Evolutionary conservation across 345 rosid genomes (phyloP).

Genomic region (Salix exigua): DNA sequence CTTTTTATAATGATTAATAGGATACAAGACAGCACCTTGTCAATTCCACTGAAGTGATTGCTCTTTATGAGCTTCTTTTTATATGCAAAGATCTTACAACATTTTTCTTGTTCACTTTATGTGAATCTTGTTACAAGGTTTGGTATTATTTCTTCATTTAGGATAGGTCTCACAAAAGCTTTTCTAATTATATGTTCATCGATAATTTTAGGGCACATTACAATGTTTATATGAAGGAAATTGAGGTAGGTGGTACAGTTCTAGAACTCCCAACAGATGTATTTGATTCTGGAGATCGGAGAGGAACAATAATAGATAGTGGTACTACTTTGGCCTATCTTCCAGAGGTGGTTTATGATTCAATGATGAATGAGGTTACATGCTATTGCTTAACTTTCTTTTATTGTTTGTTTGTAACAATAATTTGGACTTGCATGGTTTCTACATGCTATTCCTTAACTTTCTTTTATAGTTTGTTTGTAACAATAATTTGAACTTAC

Average conservation of each 20-base stretch:
- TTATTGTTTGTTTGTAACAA: background rate
- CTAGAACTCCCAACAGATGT: slow-evolving; percentile 53
- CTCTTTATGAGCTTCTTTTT: background rate
- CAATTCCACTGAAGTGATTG: background rate
- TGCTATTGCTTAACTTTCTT: background rate
- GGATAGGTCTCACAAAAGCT: slow-evolving; percentile 10
- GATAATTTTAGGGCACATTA: slow-evolving; percentile 69
- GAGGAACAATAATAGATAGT: slow-evolving; percentile 78
- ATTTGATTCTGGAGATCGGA: slow-evolving; percentile 39
- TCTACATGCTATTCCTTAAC: background rate
- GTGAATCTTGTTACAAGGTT: background rate
- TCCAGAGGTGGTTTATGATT: slow-evolving; percentile 49
- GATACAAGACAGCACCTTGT: background rate
- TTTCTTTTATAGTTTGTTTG: background rate
- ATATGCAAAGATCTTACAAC: background rate
- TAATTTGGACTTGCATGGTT: background rate
- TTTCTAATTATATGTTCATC: slow-evolving; percentile 13
- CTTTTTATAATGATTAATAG: background rate
- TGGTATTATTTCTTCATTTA: slow-evolving; percentile 1
- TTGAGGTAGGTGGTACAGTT: slow-evolving; percentile 61
- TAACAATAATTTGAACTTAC: background rate
- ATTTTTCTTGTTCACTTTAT: background rate
- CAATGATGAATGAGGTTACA: slow-evolving; percentile 48
- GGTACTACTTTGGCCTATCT: slow-evolving; percentile 95
- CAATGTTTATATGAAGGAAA: slow-evolving; percentile 60